A percentile compares a stretch with the other conserved stretches of the same genome.
Conservation (phyloP, 2,329 filamentous ascomycete species). For the Capronia americana region DNA sequence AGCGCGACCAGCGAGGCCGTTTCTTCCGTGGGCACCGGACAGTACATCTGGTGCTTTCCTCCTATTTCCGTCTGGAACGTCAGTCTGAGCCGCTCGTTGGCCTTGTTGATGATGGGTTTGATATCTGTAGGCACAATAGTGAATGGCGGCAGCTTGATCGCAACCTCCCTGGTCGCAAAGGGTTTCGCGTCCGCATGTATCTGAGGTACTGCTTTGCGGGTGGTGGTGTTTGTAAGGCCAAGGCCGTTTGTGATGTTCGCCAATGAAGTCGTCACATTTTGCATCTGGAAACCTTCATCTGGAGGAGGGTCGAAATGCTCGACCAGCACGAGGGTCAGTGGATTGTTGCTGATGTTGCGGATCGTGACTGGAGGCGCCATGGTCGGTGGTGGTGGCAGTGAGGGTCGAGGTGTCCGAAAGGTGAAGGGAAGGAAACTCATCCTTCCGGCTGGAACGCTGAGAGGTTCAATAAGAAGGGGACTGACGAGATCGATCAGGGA, state of each 20-base stretch:
- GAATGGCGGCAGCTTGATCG: slow-evolving; percentile 72
- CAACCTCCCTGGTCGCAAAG: slow-evolving; percentile 67
- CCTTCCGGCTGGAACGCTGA: neutral
- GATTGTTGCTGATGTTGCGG: slow-evolving; percentile 78
- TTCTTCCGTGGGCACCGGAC: slow-evolving; percentile 65
- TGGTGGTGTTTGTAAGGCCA: slow-evolving; percentile 52
- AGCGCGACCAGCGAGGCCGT: slow-evolving; percentile 67
- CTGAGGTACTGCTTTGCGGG: slow-evolving; percentile 51
- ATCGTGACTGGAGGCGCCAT: slow-evolving; percentile 66
- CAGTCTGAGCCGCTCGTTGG: slow-evolving; percentile 72
- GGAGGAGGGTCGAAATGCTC: slow-evolving; percentile 70
- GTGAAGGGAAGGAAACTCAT: slow-evolving; percentile 5
- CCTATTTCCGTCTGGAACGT: slow-evolving; percentile 69
- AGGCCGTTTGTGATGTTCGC: slow-evolving; percentile 56
- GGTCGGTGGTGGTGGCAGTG: neutral
- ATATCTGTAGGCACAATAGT: slow-evolving; percentile 68
- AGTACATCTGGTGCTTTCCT: slow-evolving; percentile 74
- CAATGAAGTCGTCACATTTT: slow-evolving; percentile 45
- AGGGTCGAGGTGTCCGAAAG: slow-evolving; percentile 10
- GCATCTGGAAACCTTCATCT: slow-evolving; percentile 41
- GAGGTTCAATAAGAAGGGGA: neutral
- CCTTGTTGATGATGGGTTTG: slow-evolving; percentile 61
- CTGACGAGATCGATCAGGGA: neutral
- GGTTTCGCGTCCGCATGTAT: slow-evolving; percentile 64
- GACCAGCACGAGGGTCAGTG: slow-evolving; percentile 73